phyloP scores from a whole-genome alignment of 1,284 basidiomycete species.

The Microstroma glucosiphilum region DNA sequence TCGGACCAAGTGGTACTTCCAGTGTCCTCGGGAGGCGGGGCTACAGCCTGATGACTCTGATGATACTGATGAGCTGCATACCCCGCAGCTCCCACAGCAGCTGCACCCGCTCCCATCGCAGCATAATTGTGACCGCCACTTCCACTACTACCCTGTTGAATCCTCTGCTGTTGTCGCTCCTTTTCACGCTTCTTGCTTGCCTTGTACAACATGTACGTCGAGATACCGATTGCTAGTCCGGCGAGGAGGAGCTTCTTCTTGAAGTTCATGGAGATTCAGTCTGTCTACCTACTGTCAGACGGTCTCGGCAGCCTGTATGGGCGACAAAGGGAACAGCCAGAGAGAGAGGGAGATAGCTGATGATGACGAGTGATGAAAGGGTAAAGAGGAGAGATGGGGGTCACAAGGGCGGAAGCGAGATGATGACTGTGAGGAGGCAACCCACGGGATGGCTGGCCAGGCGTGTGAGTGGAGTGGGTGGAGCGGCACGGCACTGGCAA shows the following conservation, averaged over 20 bases:
- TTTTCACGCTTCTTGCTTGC: slow-evolving; percentile 32
- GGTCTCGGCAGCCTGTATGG: too few species aligned
- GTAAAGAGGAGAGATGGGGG: background rate
- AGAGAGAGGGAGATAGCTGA: background rate
- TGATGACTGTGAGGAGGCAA: too few species aligned
- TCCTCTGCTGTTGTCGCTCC: slow-evolving; percentile 4
- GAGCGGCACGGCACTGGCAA: too few species aligned
- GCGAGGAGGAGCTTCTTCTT: slow-evolving; percentile 39
- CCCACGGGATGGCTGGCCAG: too few species aligned
- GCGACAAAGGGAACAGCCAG: too few species aligned
- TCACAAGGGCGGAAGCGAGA: background rate
- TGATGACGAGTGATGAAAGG: background rate
- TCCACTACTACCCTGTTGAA: background rate
- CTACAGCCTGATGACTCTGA: slow-evolving; percentile 10
- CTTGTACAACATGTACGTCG: slow-evolving; percentile 33
- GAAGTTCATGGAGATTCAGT: slow-evolving; percentile 24
- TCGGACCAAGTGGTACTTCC: slow-evolving; percentile 23
- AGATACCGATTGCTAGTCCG: slow-evolving; percentile 37
- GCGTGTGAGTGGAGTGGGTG: too few species aligned
- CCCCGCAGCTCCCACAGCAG: slow-evolving; percentile 24
- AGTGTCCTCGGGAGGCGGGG: slow-evolving; percentile 8
- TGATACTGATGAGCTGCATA: slow-evolving; percentile 23
- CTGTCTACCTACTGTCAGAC: background rate
- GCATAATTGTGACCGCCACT: background rate
- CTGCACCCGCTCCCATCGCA: slow-evolving; percentile 19